Conservation (phyloP, 2,329 filamentous ascomycete genomes). For the Pseudocercospora pini-densiflorae region DNA sequence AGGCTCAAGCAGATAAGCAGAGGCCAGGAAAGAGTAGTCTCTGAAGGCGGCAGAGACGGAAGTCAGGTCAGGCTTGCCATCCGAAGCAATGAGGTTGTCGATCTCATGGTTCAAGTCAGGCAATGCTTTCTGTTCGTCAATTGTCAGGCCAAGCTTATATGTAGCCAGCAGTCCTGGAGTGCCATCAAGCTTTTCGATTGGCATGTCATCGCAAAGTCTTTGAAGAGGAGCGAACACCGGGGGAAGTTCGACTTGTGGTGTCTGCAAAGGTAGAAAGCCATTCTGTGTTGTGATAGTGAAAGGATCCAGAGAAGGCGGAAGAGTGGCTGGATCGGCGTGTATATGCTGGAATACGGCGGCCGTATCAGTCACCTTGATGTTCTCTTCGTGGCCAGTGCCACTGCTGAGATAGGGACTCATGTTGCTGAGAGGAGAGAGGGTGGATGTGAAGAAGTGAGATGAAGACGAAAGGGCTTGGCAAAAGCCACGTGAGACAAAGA, state of each 20-base stretch:
- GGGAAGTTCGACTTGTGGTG: slow-evolving; percentile 63
- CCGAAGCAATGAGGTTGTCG: slow-evolving; percentile 42
- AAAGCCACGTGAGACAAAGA: neutral
- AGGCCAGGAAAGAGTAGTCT: slow-evolving; percentile 90
- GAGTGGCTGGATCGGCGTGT: slow-evolving; percentile 32
- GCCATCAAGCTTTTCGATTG: slow-evolving; percentile 75
- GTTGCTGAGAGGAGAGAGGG: slow-evolving; percentile 2
- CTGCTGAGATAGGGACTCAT: slow-evolving; percentile 31
- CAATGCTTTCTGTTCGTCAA: slow-evolving; percentile 65
- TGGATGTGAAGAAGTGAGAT: slow-evolving; percentile 4
- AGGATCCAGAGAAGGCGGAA: slow-evolving; percentile 36
- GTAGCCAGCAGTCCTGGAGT: slow-evolving; percentile 76
- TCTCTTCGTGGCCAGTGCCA: slow-evolving; percentile 12
- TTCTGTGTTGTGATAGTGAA: slow-evolving; percentile 80
- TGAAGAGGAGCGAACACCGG: slow-evolving; percentile 73
- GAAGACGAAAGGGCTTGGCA: slow-evolving; percentile 11
- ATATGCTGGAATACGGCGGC: slow-evolving; percentile 34
- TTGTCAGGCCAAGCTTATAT: slow-evolving; percentile 74
- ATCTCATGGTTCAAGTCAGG: slow-evolving; percentile 76
- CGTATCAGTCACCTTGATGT: slow-evolving; percentile 22
- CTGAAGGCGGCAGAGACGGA: slow-evolving; percentile 85
- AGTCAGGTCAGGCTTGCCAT: slow-evolving; percentile 73
- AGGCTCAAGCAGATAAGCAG: slow-evolving; percentile 87
- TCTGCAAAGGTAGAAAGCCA: slow-evolving; percentile 71
- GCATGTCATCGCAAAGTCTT: slow-evolving; percentile 75